Evolutionary conservation across 2,329 filamentous ascomycete species (phyloP), one percentile per base, ranked within the genome.

Genomic region (Teratosphaeria nubilosa): DNA sequence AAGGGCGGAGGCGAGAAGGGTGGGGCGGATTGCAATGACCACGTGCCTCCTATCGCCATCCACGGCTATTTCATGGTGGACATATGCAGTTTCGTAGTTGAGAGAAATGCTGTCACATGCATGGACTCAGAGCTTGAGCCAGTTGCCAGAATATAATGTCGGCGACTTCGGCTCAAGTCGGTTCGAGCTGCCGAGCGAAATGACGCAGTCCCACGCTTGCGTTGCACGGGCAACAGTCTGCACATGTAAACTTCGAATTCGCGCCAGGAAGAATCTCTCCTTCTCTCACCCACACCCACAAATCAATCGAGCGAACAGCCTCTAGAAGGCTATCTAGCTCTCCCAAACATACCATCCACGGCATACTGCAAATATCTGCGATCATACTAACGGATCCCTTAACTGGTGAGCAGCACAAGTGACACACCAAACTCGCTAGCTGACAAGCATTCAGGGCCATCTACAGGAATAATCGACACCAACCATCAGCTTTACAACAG

Each of bases 1-100:
- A 20, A 34, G 27, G 27, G 22, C 30, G 51, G 51, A 14, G 41
- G 16, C n/a, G 41, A 16, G n/a, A 22, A 11, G n/a, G 41, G 16
- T 22, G 41, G n/a, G 22, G 41, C 9, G 41, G 73, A 99, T 86
- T 63, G 83, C 85, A 73, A 99, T 85, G 58, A 97, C 92, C 1
- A 80, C 81, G 74, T 96, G 77, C 60, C 87, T 85, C 79, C 95
- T 95, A 30, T 85, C 80, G 55, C 41, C 41, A 48, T 48, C 41
- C 41, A 48, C 41, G 41, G 10, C 41, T 48, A 48, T 9, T 48
- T 48, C 41, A 48, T 48, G 41, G 41, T 7, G 7, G 27, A 30
- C 27, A 7, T 48, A 48, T 48, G 20, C 41, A 20, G 9, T 22
- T 22, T 48, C n/a, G 20, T 48, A 4, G 41, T 24, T 48, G 5